Evolutionary conservation across 1,139 yeast genomes (phyloP).

Genomic region (Magnusiomyces sp.): DNA sequence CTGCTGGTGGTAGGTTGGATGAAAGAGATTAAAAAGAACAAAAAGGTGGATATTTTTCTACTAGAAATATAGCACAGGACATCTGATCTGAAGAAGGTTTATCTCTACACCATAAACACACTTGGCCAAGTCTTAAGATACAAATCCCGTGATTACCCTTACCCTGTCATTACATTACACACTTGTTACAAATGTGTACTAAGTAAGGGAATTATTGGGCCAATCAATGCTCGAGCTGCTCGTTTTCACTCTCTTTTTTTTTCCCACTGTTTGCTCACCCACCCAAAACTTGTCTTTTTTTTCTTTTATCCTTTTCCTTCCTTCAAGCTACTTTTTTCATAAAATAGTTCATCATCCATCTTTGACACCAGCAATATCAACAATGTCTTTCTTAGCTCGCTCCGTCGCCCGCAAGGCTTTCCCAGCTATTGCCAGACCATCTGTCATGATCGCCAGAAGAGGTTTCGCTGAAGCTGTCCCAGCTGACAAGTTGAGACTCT

Average conservation of each 20-base stretch:
- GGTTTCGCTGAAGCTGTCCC: constrained; percentile 83
- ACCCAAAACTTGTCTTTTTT: constrained; percentile 5
- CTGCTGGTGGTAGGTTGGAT: too few species aligned
- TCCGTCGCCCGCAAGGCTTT: constrained; percentile 21
- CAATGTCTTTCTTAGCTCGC: constrained; percentile 20
- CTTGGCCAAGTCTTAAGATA: too few species aligned
- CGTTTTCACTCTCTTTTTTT: not conserved
- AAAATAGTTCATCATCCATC: constrained; percentile 6
- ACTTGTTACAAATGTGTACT: too few species aligned
- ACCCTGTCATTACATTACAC: too few species aligned
- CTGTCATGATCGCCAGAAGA: constrained; percentile 59
- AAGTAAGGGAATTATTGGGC: too few species aligned
- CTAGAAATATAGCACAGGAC: too few species aligned
- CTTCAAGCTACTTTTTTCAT: constrained; percentile 6
- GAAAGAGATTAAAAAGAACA: too few species aligned
- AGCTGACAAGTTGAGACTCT: constrained; percentile 73
- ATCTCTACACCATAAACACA: too few species aligned
- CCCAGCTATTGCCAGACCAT: constrained; percentile 43
- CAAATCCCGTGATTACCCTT: too few species aligned
- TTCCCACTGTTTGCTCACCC: not conserved
- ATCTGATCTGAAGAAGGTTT: too few species aligned
- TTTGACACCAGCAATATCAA: constrained; percentile 5
- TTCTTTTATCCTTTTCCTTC: constrained; percentile 5
- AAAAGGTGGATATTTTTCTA: too few species aligned
- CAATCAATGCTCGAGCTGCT: not conserved